Evolutionary conservation across 345 rosid species (phyloP), one percentile per base, ranked within the genome.

Genomic region (Citrus inodora): DNA sequence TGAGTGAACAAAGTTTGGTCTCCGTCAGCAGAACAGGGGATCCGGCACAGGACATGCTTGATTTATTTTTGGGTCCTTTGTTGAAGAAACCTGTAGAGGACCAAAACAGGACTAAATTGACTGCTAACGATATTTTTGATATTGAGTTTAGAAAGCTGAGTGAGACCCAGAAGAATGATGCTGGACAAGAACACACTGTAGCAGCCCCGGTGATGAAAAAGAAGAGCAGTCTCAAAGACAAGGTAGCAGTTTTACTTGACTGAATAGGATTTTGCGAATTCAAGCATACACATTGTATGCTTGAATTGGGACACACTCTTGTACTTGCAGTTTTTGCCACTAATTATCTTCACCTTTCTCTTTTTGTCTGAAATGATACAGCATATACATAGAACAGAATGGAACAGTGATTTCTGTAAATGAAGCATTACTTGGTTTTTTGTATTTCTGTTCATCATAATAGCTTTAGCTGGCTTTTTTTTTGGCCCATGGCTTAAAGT

Each of bases 11-110:
- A 28, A 63, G 37, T 73, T 56, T 75, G n/a, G 66, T 35, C 17
- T 42, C 48, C 71, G 9, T 71, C 38, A 71, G 55, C 33, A 69
- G 71, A 46, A 76, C 87, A 4, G 92, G 82, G 38, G 83, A 89
- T 79, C 82, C 89, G 76, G 85, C 90, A 37, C 88, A 78, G 74
- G 89, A 88, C 74, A 89, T 91, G 94, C 83, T 89, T 79, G 63
- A 87, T 73, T 83, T 89, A 73, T 83, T 88, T 68, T 83, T 91
- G 73, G 90, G 92, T 32, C 91, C 92, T 66, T 79, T 86, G 79
- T 89, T 88, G 28, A 82, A 80, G 79, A 88, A 91, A 63, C 86
- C 87, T 0, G 60, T 30, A 1, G 79, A 60, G 55, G 63, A 81
- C 67, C 72, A 82, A 37, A 82, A 83, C 71, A 81, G 32, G 65